phyloP scores from a whole-genome alignment of 441 rosid species.

The Syzygium syzygioides region DNA sequence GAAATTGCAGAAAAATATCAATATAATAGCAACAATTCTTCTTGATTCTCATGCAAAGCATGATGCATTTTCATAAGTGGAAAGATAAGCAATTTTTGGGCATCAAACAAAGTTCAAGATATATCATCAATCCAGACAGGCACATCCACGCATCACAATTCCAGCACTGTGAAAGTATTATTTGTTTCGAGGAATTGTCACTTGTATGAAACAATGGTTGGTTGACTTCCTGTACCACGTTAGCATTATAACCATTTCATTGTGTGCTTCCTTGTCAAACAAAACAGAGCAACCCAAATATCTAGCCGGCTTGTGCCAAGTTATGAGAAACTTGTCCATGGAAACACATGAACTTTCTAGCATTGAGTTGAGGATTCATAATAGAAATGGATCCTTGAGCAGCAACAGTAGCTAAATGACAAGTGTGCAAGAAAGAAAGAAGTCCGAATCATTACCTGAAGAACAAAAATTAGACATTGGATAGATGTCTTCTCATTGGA shows the following conservation, averaged over 20 bases:
- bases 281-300: neutral
- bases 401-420: neutral
- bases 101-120: neutral
- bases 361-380: neutral
- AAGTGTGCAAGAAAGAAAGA: neutral
- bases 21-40: neutral
- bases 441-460: neutral
- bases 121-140: neutral
- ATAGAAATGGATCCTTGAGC: neutral
- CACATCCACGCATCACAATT: neutral
- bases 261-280: neutral
- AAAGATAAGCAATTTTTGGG: neutral
- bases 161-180: neutral
- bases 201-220: neutral
- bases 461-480: neutral
- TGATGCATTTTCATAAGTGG: neutral
- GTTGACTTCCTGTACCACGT: neutral
- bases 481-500: neutral
- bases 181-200: neutral
- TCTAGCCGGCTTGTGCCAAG: fast-evolving
- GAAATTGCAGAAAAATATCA: neutral
- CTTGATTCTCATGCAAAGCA: neutral
- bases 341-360: neutral
- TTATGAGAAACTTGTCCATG: neutral
- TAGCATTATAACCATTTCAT: neutral